Percentiles rank a stretch among this genome's conserved stretches.
phyloP scores from a whole-genome alignment of 257 asterid genomes.

The Penstemon eatonii region DNA sequence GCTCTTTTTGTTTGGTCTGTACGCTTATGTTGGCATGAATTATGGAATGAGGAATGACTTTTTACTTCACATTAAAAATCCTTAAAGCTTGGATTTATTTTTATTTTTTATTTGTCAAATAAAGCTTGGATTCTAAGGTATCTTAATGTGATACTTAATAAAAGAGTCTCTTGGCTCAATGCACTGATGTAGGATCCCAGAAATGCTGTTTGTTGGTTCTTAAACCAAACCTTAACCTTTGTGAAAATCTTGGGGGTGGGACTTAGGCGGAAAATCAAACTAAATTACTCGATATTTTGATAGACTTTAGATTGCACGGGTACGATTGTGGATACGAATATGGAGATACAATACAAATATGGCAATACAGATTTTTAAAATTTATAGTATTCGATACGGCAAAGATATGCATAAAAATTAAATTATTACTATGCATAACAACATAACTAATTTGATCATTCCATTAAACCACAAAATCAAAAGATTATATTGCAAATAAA shows the following conservation, averaged over 20 bases:
- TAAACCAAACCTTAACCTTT: not conserved
- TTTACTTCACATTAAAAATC: not conserved
- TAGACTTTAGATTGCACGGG: not conserved
- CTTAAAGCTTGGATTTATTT: conserved; percentile 27
- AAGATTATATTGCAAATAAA: no score
- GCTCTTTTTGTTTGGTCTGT: conserved; percentile 32
- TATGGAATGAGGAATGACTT: conserved; percentile 33
- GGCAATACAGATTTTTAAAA: no score
- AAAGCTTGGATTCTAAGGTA: conserved; percentile 34
- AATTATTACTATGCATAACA: no score
- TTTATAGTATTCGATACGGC: no score
- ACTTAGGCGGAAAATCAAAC: no score
- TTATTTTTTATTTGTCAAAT: not conserved
- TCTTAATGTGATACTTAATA: conserved; percentile 24
- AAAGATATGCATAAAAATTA: no score
- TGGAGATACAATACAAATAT: no score
- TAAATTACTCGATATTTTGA: no score
- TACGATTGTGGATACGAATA: no score
- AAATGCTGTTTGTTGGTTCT: conserved; percentile 12
- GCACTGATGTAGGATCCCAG: conserved; percentile 33
- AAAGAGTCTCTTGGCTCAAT: conserved; percentile 45
- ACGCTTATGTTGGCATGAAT: conserved; percentile 38
- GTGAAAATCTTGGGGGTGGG: no score
- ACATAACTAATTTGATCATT: no score
- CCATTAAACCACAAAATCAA: no score